Base-by-base conservation (phyloP, 2,329 filamentous ascomycete species). In the Aureobasidium sp. region DNA sequence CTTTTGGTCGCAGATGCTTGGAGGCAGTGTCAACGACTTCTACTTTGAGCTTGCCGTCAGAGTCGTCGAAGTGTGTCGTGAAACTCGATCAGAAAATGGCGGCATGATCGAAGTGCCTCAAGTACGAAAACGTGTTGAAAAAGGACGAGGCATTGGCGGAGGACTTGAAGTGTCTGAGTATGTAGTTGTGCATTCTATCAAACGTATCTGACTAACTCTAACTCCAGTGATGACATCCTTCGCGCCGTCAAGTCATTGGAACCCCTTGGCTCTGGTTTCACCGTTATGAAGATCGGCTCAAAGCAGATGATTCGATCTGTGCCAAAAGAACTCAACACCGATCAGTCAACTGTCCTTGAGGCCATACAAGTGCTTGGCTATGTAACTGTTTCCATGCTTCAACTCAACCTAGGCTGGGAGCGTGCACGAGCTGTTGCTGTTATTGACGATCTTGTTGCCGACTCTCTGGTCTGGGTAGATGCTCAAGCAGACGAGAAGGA, bases 31-130 rank as follows among this genome's bases (percentile, higher is more conserved):
- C 67, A 96, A 97, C 72, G 94, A 99, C 74, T 99, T 99, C 72
- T 99, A 97, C 77, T 97, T 97, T 74, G 93, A 96, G 78, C 85
- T 99, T 49, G 94, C 91, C 1, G 93, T 97, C n/a, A 83, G 90
- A 54, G 89, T 97, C 0, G 94, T 99, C 6, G 93, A 97, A 74
- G 85, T 97, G 8, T 99, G 94, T 72, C 82, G 91, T 6, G 85
- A 87, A 58, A 97, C 91, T 48, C 81, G 94, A 58, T 85, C 84
- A 4, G 93, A 97, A 76, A 99, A 99, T 72, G 94, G 94, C 7
- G 94, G 94, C 0, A 79, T 99, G 69, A 90, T 99, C 59, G 89
- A 89, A 11, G 82, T 97, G 21, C 79, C 83, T 48, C 93, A 97
- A 74, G 86, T 96, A 68, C 80, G 85, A 62, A 88, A 92, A 70